Evolutionary conservation across 495 filamentous ascomycete genomes (phyloP).

Genomic region (Daldinia decipiens): DNA sequence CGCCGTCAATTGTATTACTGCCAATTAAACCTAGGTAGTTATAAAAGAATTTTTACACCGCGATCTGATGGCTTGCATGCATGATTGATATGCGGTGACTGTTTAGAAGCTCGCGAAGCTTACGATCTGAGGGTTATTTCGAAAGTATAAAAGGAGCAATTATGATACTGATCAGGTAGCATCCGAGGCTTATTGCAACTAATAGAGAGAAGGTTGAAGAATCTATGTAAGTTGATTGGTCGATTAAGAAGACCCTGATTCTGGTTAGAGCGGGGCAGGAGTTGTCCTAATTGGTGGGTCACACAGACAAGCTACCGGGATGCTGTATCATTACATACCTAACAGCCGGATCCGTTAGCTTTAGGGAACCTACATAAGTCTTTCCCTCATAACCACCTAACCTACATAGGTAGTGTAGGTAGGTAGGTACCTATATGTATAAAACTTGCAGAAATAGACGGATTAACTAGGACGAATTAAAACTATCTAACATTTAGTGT

Average conservation of each 20-base stretch:
- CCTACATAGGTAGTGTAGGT: too few relatives aligned
- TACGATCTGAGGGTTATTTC: conserved; percentile 4
- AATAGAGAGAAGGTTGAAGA: conserved; percentile 9
- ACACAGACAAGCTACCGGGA: neutral
- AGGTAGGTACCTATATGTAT: too few relatives aligned
- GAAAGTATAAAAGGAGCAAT: neutral
- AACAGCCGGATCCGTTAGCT: conserved; percentile 26
- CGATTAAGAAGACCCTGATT: conserved; percentile 18
- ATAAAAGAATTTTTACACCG: neutral
- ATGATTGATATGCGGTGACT: neutral
- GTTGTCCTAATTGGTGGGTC: conserved; percentile 9
- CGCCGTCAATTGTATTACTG: too few relatives aligned
- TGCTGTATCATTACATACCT: conserved; percentile 29
- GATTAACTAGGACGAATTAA: neutral
- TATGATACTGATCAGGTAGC: conserved; percentile 1
- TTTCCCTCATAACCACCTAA: too few relatives aligned
- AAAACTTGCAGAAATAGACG: conserved; percentile 2
- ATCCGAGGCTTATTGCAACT: neutral
- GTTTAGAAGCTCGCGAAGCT: neutral
- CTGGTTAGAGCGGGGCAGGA: neutral
- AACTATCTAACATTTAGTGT: neutral
- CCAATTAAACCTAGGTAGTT: neutral
- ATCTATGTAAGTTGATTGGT: conserved; percentile 34
- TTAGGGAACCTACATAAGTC: neutral
- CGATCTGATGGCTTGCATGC: neutral